These are phyloP conservation scores for Cladosporium sphaerospermum DNA, from an alignment of 2,329 filamentous ascomycete species.

Conservation along the genomic window DNA sequence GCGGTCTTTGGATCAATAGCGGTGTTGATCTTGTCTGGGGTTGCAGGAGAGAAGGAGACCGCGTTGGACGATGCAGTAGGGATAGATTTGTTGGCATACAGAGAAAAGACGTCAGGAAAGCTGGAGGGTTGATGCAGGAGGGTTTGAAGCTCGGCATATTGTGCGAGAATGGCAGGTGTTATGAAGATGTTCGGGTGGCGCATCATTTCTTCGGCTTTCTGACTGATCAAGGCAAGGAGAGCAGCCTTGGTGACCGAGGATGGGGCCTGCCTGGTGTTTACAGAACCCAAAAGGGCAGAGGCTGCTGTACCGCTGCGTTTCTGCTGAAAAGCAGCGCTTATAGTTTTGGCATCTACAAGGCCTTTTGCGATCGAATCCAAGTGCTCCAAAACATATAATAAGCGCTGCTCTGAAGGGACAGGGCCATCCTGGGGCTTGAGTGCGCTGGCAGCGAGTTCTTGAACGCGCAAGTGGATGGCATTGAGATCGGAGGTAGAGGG, in stretches of 20 bases:
- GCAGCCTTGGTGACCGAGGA: constrained; percentile 32
- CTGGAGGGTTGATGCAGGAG: constrained; percentile 66
- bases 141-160: constrained; percentile 72
- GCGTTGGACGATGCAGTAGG: constrained; percentile 47
- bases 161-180: constrained; percentile 61
- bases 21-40: constrained; percentile 55
- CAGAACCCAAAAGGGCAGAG: constrained; percentile 48
- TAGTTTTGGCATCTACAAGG: constrained; percentile 19
- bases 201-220: constrained; percentile 62
- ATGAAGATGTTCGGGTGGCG: constrained; percentile 74
- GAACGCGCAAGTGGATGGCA: constrained; percentile 23
- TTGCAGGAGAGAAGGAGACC: constrained; percentile 55
- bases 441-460: constrained; percentile 22
- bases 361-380: constrained; percentile 22
- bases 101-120: constrained; percentile 69
- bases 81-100: constrained; percentile 78
- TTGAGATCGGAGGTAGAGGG: constrained; percentile 13
- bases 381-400: constrained; percentile 30
- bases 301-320: constrained; percentile 37
- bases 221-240: constrained; percentile 41
- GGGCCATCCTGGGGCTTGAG: constrained; percentile 20
- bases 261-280: constrained; percentile 31
- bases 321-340: constrained; percentile 5
- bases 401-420: constrained; percentile 25
- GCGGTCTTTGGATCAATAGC: constrained; percentile 68